Conservation (phyloP, 441 rosid species). For the Populus hybrid region DNA sequence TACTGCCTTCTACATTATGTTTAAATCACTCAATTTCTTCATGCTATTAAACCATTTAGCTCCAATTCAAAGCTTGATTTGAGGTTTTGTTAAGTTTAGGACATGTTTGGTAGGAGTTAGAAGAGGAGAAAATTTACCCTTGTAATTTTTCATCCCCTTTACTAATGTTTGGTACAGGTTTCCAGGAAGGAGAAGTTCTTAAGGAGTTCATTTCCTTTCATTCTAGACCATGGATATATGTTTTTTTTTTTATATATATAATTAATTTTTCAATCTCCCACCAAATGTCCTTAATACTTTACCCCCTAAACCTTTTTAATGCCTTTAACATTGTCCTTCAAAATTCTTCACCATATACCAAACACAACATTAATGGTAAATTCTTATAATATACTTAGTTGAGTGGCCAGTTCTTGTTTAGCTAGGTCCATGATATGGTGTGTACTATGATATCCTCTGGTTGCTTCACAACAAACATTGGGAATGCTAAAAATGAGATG, state of each 20-base stretch:
- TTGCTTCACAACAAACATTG: background rate
- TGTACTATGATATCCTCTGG: background rate
- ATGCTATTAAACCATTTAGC: background rate
- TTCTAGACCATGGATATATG: background rate
- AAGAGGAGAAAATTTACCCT: background rate
- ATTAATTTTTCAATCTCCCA: background rate
- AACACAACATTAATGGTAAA: background rate
- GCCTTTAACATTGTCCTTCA: background rate
- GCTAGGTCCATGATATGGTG: background rate
- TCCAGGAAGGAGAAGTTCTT: background rate
- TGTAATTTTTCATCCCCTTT: background rate
- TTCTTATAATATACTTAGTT: background rate
- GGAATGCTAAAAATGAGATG: background rate
- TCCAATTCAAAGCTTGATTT: background rate
- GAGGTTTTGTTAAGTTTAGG: background rate
- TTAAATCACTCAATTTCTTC: background rate
- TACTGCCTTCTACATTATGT: background rate
- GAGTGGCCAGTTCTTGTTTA: background rate
- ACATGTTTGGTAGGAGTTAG: background rate
- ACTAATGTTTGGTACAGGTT: background rate
- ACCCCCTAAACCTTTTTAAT: background rate
- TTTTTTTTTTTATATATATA: too few species aligned
- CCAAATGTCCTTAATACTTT: background rate
- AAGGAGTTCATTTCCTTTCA: background rate
- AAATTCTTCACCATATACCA: background rate